Base-by-base conservation (phyloP, 2,329 filamentous ascomycete species). In the Exophiala xenobiotica region DNA sequence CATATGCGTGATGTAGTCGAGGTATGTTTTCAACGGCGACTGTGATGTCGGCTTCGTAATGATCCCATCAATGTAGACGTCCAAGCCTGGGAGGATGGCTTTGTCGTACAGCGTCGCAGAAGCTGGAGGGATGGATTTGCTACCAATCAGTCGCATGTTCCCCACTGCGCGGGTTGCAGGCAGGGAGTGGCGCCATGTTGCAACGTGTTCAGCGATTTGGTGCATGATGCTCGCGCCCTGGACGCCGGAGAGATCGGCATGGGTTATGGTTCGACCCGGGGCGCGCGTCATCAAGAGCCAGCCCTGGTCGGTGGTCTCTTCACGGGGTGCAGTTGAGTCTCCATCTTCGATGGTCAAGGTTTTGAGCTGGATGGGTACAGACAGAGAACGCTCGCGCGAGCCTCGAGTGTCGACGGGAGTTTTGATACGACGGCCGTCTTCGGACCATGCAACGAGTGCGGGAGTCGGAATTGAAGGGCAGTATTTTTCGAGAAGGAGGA, bases 381-480 rank as follows among this genome's bases (percentile, higher is more conserved):
- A 35, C n/a, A 14, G n/a, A 5, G 31, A 4, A 16, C 31, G 31
- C 9, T 35, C 31, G n/a, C 31, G 31, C 18, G 31, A 35, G 18
- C 50, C 54, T 14, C 49, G 46, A 14, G 39, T 47, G 38, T 49
- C 54, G 12, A 46, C 29, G 20, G 47, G 43, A 9, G 56, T 56
- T 31, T 48, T 26, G 39, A 60, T 46, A n/a, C 35, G 51, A 18
- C 45, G 43, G 11, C 56, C 56, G 22, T 60, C 56, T 19, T 58
- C 51, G 3, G 56, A 60, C 56, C 58, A 58, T 19, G 58, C 56
- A 14, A 60, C 26, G 12, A 58, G 20, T 27, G 46, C 44, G 3
- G 58, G 58, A 16, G 41, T 48, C 16, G 53, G 49, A 8, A 60
- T 37, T 16, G 56, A 51, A 3, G 58, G 51, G 40, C 58, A 60